Conservation (phyloP, 192 early-diverging fungal species). For the Podila horticola region DNA sequence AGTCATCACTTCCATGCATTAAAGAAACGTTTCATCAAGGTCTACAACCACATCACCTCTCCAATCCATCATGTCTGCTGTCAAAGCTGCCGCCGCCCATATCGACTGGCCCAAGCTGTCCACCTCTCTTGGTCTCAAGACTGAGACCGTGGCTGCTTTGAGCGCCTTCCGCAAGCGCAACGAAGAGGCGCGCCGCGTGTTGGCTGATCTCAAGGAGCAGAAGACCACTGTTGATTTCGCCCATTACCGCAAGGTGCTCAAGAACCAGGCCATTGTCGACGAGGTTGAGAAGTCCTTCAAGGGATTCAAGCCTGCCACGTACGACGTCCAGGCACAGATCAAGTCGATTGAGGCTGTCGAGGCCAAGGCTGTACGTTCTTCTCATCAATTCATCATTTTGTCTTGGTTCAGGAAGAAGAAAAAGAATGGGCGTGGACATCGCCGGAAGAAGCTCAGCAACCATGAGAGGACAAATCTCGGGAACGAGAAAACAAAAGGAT, state of each 20-base stretch:
- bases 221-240: slow-evolving; percentile 87
- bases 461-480: no score
- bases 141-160: slow-evolving; percentile 89
- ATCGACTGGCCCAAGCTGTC: slow-evolving; percentile 93
- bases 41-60: neutral
- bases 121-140: slow-evolving; percentile 80
- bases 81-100: slow-evolving; percentile 64
- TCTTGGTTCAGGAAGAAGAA: neutral
- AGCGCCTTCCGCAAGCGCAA: slow-evolving; percentile 95
- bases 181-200: slow-evolving; percentile 86
- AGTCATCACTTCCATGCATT: no score
- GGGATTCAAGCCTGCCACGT: slow-evolving; percentile 81
- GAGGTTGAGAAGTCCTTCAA: slow-evolving; percentile 89
- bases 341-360: slow-evolving; percentile 82
- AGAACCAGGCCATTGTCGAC: slow-evolving; percentile 91
- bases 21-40: neutral
- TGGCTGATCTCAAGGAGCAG: slow-evolving; percentile 86
- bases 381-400: neutral
- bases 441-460: no score
- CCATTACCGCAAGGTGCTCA: slow-evolving; percentile 85
- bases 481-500: no score
- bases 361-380: slow-evolving; percentile 75
- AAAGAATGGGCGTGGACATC: no score
- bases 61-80: slow-evolving; percentile 43
- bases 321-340: slow-evolving; percentile 88